phyloP scores from a whole-genome alignment of 2,329 filamentous ascomycete genomes.

The Colletotrichum limetticola region DNA sequence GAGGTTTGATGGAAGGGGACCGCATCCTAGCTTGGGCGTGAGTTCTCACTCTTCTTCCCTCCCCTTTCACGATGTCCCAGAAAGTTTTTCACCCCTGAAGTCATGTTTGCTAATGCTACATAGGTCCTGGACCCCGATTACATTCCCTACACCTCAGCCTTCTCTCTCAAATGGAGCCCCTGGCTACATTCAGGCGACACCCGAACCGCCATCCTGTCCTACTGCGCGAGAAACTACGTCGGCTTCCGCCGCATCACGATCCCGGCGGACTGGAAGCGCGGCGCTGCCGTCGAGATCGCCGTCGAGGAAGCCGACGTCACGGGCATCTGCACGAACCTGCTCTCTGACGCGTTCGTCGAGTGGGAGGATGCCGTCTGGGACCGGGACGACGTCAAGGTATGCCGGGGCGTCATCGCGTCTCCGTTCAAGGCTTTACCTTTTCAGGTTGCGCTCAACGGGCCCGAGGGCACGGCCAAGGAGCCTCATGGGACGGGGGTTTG shows the following conservation, averaged over 20 bases:
- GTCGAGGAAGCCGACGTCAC: conserved; percentile 54
- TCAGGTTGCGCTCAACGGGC: conserved; percentile 54
- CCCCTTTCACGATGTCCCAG: too few relatives aligned
- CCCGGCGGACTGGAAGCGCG: conserved; percentile 45
- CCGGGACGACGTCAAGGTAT: conserved; percentile 49
- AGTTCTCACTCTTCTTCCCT: not conserved
- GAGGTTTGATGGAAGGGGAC: conserved; percentile 59
- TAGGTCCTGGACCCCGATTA: conserved; percentile 58
- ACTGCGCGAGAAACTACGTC: conserved; percentile 61
- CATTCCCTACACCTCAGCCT: conserved; percentile 58
- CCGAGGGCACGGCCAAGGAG: conserved; percentile 36
- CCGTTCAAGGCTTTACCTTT: conserved; percentile 62
- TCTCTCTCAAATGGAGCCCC: conserved; percentile 65
- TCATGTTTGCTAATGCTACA: not conserved
- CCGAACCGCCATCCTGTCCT: conserved; percentile 59
- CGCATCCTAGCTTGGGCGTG: conserved; percentile 46
- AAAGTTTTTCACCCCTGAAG: too few relatives aligned
- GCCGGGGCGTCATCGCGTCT: conserved; percentile 65
- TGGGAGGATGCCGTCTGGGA: conserved; percentile 64
- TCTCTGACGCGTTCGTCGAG: conserved; percentile 63
- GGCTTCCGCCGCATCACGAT: conserved; percentile 65
- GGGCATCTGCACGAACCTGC: conserved; percentile 62
- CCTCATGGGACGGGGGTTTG: conserved; percentile 57
- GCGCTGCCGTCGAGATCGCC: conserved; percentile 48
- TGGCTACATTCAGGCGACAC: conserved; percentile 54